These are phyloP conservation scores for Colletotrichum liriopes DNA, from an alignment of 2,329 filamentous ascomycete genomes.

Conservation along the genomic window DNA sequence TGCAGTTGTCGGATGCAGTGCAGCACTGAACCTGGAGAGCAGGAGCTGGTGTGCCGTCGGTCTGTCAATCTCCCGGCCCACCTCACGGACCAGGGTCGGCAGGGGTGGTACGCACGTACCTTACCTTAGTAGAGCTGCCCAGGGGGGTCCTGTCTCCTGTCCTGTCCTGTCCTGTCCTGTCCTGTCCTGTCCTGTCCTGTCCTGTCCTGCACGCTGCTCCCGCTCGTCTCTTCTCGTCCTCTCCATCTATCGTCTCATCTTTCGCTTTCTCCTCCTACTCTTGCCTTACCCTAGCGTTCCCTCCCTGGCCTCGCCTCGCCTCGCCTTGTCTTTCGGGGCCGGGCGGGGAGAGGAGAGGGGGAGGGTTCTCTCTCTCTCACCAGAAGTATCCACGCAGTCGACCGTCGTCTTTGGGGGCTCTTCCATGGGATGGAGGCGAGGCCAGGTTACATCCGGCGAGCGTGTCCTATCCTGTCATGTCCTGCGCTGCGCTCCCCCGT, in stretches of 20 bases:
- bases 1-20: neutral
- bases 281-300: neutral
- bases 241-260: slow-evolving; percentile 14
- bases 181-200: slow-evolving; percentile 6
- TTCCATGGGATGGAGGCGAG: slow-evolving; percentile 14
- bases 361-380: neutral
- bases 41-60: slow-evolving; percentile 5
- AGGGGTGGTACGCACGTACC: slow-evolving; percentile 28
- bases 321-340: neutral
- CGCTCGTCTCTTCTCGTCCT: slow-evolving; percentile 1
- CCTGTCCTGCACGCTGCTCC: neutral
- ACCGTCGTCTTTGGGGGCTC: slow-evolving; percentile 14
- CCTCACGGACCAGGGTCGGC: slow-evolving; percentile 23
- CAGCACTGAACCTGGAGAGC: neutral
- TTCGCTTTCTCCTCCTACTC: slow-evolving; percentile 5
- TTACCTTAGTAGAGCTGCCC: slow-evolving; percentile 27
- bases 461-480: slow-evolving; percentile 27
- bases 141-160: slow-evolving; percentile 1
- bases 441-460: slow-evolving; percentile 37
- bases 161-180: too few species aligned
- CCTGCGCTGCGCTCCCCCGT: slow-evolving; percentile 9
- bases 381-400: slow-evolving; percentile 15
- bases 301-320: slow-evolving; percentile 1
- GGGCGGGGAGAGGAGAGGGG: neutral
- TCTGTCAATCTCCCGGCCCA: slow-evolving; percentile 40